Base-by-base conservation (phyloP, 1,284 basidiomycete genomes). In the Meripilus lineatus region DNA sequence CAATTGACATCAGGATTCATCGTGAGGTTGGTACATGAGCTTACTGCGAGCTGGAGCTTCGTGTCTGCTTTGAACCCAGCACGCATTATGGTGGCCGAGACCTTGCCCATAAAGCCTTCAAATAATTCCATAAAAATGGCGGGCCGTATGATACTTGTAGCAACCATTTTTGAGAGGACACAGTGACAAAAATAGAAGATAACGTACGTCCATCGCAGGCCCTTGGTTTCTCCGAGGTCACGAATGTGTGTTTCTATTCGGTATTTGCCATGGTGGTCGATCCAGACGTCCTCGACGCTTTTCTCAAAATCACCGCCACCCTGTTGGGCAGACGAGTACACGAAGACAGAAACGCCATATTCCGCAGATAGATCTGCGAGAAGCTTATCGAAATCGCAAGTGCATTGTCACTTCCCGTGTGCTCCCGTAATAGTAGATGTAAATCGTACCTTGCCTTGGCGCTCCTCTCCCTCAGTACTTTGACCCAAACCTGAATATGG, bases 61-160 rank as follows among this genome's bases (percentile, higher is more conserved):
- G 63, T 65, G 10, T 52, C 53, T 10, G 58, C 51, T 45, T 67
- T 58, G 11, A 70, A 46, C 2, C 66, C 68, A 22, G 39, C 50
- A 20, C 57, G 62, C 4, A 71, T 33, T 0, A 66, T 61, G 17
- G 58, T 58, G 8, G 56, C 55, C 3, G 65, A 62, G 28, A 70
- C 56, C 7, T 58, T 52, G 1, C 69, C 69, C 23, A 70, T 59
- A 5, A 23, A 36, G 1, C 66, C 64, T 14, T 67, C 62, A 36
- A 66, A 69, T 43, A 71, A 70, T 43, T 72, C 70, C 68, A 72
- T 69, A 54, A 66, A 62, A 41, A 58, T 59, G 24, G 44, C 59
- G 22, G 58, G 68, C 5, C 66, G 60, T 6, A 70, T 49, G 33
- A 70, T 65, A 5, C 62, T 65, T 8, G 17, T 14, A 38, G 28